A percentile compares a stretch with the other conserved stretches of the same genome.
These are phyloP conservation scores for Ophiorrhiza pumila DNA, from an alignment of 257 asterid genomes.

Conservation along the genomic window DNA sequence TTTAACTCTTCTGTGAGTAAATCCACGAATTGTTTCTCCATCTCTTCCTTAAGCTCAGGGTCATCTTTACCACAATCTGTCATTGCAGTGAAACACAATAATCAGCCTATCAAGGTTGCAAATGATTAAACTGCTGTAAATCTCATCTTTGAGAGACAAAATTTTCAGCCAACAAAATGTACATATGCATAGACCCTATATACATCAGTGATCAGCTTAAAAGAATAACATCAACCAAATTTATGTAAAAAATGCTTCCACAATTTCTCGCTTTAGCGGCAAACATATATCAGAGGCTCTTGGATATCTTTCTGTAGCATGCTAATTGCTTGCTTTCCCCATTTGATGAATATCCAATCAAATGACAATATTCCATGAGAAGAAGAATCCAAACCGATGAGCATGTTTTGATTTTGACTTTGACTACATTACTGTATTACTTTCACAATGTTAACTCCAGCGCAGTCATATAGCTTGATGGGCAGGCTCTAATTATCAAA, in stretches of 20 bases:
- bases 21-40: constrained; percentile 90
- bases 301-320: neutral
- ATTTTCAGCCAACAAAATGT: neutral
- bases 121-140: neutral
- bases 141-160: neutral
- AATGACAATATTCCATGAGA: neutral
- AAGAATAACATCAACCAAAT: neutral
- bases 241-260: neutral
- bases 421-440: neutral
- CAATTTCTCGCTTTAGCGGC: neutral
- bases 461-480: neutral
- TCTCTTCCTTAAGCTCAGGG: constrained; percentile 88
- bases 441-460: neutral
- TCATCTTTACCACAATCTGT: constrained; percentile 93
- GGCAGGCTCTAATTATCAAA: neutral
- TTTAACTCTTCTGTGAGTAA: constrained; percentile 82
- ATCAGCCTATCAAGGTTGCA: neutral
- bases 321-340: neutral
- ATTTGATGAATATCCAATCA: neutral
- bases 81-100: constrained; percentile 11
- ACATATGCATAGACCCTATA: neutral
- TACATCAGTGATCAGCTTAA: neutral
- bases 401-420: neutral
- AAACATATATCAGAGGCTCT: neutral
- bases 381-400: neutral